These are phyloP conservation scores for Lachancea sp. DNA, from an alignment of 805 yeast species.

Conservation along the genomic window DNA sequence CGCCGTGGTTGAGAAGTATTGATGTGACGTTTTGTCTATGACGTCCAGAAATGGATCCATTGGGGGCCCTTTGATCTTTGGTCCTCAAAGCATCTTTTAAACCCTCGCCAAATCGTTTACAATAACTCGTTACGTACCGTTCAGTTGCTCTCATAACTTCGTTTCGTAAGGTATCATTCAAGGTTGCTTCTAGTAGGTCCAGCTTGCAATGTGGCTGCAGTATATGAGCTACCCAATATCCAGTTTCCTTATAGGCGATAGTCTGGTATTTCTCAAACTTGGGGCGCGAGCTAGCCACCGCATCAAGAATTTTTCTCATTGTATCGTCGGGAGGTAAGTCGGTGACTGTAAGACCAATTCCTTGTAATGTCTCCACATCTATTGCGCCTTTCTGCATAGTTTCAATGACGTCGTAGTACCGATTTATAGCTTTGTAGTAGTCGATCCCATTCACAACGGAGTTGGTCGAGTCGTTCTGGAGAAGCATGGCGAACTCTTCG, in stretches of 20 bases:
- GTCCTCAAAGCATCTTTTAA: neutral
- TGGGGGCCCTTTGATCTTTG: neutral
- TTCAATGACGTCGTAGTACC: constrained; percentile 8
- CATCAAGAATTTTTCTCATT: neutral
- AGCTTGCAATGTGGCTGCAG: constrained; percentile 11
- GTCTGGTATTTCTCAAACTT: constrained; percentile 2
- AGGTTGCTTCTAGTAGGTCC: constrained; percentile 4
- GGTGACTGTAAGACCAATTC: constrained; percentile 6
- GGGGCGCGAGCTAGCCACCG: constrained; percentile 8
- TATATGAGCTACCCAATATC: constrained; percentile 5
- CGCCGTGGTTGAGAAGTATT: neutral
- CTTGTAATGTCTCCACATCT: constrained; percentile 3
- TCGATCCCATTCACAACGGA: constrained; percentile 8
- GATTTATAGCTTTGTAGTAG: constrained; percentile 8
- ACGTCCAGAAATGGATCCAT: neutral
- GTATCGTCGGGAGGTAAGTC: constrained; percentile 6
- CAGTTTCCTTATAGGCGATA: neutral
- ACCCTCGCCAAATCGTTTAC: constrained; percentile 1
- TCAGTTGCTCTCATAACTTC: constrained; percentile 1
- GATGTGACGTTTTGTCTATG: neutral
- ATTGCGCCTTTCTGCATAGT: constrained; percentile 5
- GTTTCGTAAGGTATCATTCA: constrained; percentile 4
- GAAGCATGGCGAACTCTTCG: constrained; percentile 10
- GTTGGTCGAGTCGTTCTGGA: constrained; percentile 11
- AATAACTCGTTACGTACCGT: constrained; percentile 9